phyloP scores from a whole-genome alignment of 257 asterid species.

The Jacaranda mimosifolia region DNA sequence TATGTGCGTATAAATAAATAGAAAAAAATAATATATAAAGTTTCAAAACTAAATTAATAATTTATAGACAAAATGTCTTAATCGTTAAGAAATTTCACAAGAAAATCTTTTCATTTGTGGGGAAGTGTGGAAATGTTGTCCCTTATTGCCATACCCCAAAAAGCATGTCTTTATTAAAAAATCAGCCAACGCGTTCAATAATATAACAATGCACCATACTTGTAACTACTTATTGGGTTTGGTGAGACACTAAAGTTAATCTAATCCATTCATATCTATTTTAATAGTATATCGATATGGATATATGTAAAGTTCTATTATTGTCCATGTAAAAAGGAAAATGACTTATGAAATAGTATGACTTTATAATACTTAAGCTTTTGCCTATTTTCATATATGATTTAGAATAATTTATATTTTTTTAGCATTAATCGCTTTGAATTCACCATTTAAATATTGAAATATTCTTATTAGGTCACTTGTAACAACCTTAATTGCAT shows the following conservation, averaged over 20 bases:
- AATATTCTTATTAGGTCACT: too few relatives aligned
- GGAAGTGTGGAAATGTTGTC: conserved; percentile 2
- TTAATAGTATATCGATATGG: neutral
- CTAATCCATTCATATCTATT: conserved; percentile 17
- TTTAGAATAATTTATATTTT: too few relatives aligned
- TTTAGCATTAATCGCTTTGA: too few relatives aligned
- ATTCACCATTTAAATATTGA: too few relatives aligned
- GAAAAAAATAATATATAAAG: too few relatives aligned
- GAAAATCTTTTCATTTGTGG: conserved; percentile 11
- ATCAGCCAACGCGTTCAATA: conserved; percentile 10
- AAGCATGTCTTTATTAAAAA: conserved; percentile 2
- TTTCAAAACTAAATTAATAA: neutral
- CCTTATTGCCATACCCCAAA: conserved; percentile 20
- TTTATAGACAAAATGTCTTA: neutral
- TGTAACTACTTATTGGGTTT: neutral
- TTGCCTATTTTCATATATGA: too few relatives aligned
- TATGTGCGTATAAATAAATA: too few relatives aligned
- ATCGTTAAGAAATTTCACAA: neutral
- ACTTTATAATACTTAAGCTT: too few relatives aligned
- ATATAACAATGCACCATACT: neutral
- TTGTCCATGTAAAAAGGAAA: too few relatives aligned
- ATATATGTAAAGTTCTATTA: too few relatives aligned
- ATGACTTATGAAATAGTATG: too few relatives aligned
- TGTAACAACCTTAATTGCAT: too few relatives aligned
- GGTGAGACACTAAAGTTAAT: conserved; percentile 14